Conservation (phyloP, 202 grass and related monocot species). For the Eragrostis tef region DNA sequence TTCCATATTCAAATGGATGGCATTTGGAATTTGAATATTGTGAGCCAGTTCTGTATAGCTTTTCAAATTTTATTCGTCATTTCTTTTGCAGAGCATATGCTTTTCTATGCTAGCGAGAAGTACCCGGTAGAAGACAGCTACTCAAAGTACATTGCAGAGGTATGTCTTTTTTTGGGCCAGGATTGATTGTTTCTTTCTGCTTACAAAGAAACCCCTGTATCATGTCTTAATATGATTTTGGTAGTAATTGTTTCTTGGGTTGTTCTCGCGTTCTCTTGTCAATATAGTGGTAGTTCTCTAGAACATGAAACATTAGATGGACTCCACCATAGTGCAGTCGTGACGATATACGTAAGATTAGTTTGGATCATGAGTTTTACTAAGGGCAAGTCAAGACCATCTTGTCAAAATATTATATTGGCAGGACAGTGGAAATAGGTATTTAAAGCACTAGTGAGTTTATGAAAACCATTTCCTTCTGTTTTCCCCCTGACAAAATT, state of each 20-base stretch:
- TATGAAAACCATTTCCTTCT: not conserved
- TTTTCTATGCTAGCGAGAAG: conserved; percentile 94
- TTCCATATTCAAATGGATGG: conserved; percentile 6
- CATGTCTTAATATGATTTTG: not conserved
- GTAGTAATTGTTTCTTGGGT: conserved; percentile 34
- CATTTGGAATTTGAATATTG: conserved; percentile 37
- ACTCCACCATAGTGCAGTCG: conserved; percentile 11
- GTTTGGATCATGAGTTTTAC: not conserved
- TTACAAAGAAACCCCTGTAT: conserved; percentile 24
- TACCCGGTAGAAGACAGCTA: conserved; percentile 93
- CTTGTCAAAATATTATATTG: not conserved
- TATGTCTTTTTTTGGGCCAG: conserved; percentile 36
- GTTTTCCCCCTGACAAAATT: not conserved
- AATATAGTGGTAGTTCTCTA: conserved; percentile 24
- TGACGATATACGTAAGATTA: not conserved
- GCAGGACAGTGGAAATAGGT: not conserved
- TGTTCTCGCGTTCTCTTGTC: not conserved
- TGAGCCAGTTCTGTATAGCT: conserved; percentile 26
- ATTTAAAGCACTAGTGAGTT: not conserved
- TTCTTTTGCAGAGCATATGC: conserved; percentile 87
- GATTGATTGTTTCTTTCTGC: conserved; percentile 14
- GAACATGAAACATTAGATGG: not conserved
- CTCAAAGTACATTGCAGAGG: conserved; percentile 90
- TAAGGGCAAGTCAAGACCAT: not conserved
- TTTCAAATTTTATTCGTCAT: conserved; percentile 3